Evolutionary conservation across 148 eudicot genomes (phyloP), one percentile per base, ranked within the genome.

Genomic region (Pharnaceum exiguum): DNA sequence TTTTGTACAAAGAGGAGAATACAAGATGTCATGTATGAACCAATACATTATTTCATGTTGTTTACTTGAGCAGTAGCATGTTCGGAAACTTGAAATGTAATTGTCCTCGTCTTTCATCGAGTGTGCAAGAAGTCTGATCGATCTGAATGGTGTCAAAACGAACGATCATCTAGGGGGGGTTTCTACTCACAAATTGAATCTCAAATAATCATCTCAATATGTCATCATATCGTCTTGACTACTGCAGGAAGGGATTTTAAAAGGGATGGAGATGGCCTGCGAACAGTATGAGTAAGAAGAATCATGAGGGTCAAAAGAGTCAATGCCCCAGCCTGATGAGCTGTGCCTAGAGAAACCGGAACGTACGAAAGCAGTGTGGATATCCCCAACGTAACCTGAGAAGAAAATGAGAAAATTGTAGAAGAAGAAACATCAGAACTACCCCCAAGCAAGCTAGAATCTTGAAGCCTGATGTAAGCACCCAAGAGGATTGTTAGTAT

Each of bases 241-340:
- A 43, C 7, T 8, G 19, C 16, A 43, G 1, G 13, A 43, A 23
- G 7, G 18, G 7, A 11, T 43, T 2, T 11, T 43, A 43, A 2
- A 5, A 17, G 23, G 21, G 19, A 16, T 43, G 7, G 19, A 10
- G 46, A 43, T 23, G 4, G 46, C 2, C 23, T 83, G 28, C 98
- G 82, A 26, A 88, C 77, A 15, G 82, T 81, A 67, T 93, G 98
- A 67, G 85, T 81, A 46, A 93, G 96, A 38, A 93, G 79, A 49
- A 93, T 71, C 96, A 93, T 81, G 3, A 93, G 53, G 10, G 81
- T 74, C 46, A 93, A 53, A 47, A 93, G 79, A 7, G 95, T 88
- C 47, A 93, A 63, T 18, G 98, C 98, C 51, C 98, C 98, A 15
- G 95, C 96, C 60, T 93, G 98, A 79, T 93, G 98, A 64, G 98